Conservation (phyloP, 345 rosid species). For the Odontarrhena argentea region DNA sequence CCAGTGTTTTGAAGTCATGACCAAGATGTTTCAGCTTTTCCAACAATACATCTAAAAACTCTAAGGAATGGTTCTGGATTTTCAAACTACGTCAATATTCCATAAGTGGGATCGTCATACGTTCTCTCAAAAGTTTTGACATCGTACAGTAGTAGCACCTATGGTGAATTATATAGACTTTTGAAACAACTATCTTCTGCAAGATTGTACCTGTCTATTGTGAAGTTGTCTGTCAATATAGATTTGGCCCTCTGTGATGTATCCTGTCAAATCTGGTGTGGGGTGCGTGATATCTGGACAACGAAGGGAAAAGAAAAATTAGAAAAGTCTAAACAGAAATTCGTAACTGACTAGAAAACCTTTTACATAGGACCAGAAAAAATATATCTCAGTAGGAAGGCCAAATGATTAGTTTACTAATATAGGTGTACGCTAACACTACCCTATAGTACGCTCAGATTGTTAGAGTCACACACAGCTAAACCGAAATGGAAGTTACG, state of each 20-base stretch:
- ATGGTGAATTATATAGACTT: conserved; percentile 9
- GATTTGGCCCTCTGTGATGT: conserved; percentile 93
- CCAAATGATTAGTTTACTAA: conserved; percentile 6
- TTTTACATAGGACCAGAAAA: conserved; percentile 8
- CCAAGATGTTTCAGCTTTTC: conserved; percentile 12
- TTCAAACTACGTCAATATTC: not conserved
- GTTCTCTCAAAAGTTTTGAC: conserved; percentile 2
- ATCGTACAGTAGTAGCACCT: not conserved
- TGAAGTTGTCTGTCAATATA: conserved; percentile 84
- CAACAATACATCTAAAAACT: not conserved
- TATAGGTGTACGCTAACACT: conserved; percentile 14
- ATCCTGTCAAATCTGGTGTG: conserved; percentile 93
- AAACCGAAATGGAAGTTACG: conserved; percentile 19
- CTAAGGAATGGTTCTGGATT: conserved; percentile 13
- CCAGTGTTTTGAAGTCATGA: conserved; percentile 4
- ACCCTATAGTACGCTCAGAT: not conserved
- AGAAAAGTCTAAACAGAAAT: not conserved
- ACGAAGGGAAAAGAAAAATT: not conserved
- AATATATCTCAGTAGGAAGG: conserved; percentile 4
- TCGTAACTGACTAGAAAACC: not conserved
- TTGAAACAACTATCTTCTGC: conserved; percentile 8
- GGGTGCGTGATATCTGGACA: conserved; percentile 90
- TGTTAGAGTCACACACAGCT: conserved; percentile 19
- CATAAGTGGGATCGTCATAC: not conserved
- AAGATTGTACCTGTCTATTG: conserved; percentile 70